Percentiles rank a stretch among this genome's conserved stretches.
Conservation (phyloP, 2,329 filamentous ascomycete species). For the Pyrenochaeta sp. region DNA sequence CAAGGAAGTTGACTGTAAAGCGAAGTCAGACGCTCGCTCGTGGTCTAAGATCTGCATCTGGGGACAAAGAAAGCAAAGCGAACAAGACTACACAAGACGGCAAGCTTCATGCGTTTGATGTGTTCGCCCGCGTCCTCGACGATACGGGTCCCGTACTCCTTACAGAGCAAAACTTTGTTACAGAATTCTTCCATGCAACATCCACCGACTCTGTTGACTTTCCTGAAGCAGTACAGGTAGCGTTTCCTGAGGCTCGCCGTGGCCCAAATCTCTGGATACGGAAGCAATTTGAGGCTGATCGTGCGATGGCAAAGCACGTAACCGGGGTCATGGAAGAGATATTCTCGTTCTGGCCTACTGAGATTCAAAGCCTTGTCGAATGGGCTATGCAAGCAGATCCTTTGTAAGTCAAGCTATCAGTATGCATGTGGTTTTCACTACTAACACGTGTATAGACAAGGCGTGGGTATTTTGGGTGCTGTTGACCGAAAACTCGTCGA, state of each 20-base stretch:
- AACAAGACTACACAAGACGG: conserved; percentile 69
- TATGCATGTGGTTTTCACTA: not conserved
- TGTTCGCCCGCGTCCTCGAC: conserved; percentile 80
- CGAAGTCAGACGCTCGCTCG: conserved; percentile 87
- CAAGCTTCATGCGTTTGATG: conserved; percentile 78
- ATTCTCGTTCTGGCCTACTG: conserved; percentile 81
- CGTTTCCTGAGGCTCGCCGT: conserved; percentile 71
- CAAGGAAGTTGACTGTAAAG: conserved; percentile 92
- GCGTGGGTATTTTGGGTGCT: conserved; percentile 82
- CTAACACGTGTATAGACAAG: conserved; percentile 70
- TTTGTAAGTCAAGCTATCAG: conserved; percentile 66
- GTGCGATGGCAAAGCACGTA: conserved; percentile 83
- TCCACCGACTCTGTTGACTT: conserved; percentile 85
- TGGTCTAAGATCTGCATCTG: conserved; percentile 72
- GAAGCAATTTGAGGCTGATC: conserved; percentile 86
- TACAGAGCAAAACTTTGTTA: conserved; percentile 95
- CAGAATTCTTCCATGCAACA: conserved; percentile 97
- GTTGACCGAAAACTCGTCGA: conserved; percentile 82
- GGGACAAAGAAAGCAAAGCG: conserved; percentile 65
- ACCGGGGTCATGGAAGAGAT: conserved; percentile 89
- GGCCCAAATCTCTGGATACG: conserved; percentile 77
- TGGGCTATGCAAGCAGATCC: conserved; percentile 85
- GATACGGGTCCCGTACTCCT: conserved; percentile 84
- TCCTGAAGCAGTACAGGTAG: conserved; percentile 75
- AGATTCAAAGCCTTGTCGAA: conserved; percentile 81